Percentiles rank a stretch among this genome's conserved stretches.
Conservation (phyloP, 805 yeast genomes). For the Ogataea degrootiae region DNA sequence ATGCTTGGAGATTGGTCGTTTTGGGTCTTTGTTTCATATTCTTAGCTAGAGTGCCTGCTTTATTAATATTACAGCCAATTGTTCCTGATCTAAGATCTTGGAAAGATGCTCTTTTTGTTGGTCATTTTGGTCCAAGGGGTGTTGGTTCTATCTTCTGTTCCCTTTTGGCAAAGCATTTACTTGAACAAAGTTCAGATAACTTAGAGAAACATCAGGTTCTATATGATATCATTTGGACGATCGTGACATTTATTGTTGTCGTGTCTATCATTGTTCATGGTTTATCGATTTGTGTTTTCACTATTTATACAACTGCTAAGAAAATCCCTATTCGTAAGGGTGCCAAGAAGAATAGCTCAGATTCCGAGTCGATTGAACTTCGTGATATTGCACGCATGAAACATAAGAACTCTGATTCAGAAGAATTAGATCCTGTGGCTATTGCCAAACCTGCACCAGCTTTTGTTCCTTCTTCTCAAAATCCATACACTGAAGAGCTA, state of each 20-base stretch:
- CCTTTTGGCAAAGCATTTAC: slow-evolving; percentile 63
- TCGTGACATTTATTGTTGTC: slow-evolving; percentile 72
- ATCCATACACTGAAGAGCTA: not conserved
- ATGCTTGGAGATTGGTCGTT: slow-evolving; percentile 75
- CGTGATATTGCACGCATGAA: no score
- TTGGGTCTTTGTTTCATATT: slow-evolving; percentile 70
- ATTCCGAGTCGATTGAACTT: not conserved
- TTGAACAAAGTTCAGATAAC: slow-evolving; percentile 14
- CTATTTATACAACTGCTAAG: slow-evolving; percentile 26
- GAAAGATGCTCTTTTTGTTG: slow-evolving; percentile 92
- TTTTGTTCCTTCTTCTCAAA: not conserved
- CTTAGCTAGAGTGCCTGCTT: slow-evolving; percentile 79
- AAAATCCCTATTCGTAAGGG: slow-evolving; percentile 17
- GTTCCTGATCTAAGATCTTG: slow-evolving; percentile 86
- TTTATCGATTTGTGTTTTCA: slow-evolving; percentile 72
- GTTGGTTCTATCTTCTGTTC: slow-evolving; percentile 90
- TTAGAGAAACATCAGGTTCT: slow-evolving; percentile 8
- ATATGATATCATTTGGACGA: slow-evolving; percentile 63
- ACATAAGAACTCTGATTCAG: no score
- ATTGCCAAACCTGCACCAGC: no score
- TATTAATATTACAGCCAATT: slow-evolving; percentile 65
- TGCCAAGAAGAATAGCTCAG: not conserved
- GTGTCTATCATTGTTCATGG: slow-evolving; percentile 88
- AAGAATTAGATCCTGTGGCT: no score
- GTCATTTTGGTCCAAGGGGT: slow-evolving; percentile 95